Conservation (phyloP, 2,329 filamentous ascomycete species). For the Colletotrichum cordylinicola region DNA sequence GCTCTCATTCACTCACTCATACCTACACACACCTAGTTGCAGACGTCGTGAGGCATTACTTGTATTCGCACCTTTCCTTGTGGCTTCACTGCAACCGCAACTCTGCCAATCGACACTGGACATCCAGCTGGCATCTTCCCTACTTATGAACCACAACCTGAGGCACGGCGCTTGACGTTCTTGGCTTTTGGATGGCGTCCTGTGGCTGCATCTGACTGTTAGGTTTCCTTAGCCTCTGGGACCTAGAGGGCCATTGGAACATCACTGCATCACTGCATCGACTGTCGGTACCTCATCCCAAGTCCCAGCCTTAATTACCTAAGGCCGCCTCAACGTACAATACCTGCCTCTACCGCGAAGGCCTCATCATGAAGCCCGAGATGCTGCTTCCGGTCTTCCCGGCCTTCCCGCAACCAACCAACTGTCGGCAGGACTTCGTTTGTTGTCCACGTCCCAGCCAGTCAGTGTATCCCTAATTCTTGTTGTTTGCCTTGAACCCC, state of each 20-base stretch:
- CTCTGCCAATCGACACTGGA: background rate
- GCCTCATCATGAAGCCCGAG: background rate
- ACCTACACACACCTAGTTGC: background rate
- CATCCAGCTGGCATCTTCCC: background rate
- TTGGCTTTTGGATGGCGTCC: background rate
- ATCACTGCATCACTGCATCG: background rate
- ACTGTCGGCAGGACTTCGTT: background rate
- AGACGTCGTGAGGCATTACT: background rate
- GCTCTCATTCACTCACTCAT: background rate
- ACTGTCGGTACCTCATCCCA: background rate
- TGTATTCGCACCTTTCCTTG: background rate
- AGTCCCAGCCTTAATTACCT: background rate
- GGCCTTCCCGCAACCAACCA: conserved; percentile 1
- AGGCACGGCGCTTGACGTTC: background rate
- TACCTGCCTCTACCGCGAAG: too few species aligned
- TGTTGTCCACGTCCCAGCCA: background rate
- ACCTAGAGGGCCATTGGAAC: too few species aligned
- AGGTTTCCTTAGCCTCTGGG: background rate
- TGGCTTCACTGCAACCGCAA: background rate
- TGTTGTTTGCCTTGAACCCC: background rate
- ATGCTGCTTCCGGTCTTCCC: conserved; percentile 9
- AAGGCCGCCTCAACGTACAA: background rate
- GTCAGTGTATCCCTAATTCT: background rate
- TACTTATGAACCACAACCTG: background rate
- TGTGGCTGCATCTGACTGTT: background rate